These are phyloP conservation scores for Venturiaceae sp. DNA, from an alignment of 2,329 filamentous ascomycete genomes.

Conservation along the genomic window DNA sequence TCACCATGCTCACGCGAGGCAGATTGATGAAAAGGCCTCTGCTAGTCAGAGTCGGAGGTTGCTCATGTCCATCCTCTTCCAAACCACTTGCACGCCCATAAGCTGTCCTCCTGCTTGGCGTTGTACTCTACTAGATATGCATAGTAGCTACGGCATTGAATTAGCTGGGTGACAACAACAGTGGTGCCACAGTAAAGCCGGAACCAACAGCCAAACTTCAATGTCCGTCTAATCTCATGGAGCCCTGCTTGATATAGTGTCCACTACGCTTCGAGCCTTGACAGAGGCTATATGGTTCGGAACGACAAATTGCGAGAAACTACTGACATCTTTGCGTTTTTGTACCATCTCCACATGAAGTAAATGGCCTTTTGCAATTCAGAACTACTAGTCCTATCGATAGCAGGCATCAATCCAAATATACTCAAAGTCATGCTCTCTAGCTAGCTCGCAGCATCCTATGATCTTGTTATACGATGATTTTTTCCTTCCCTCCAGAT, in stretches of 20 bases:
- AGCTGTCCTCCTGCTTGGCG: not conserved
- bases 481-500: not conserved
- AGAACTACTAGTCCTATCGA: conserved; percentile 5
- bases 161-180: too few species aligned
- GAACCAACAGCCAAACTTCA: too few species aligned
- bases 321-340: not conserved
- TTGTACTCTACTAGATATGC: not conserved
- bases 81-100: conserved; percentile 4
- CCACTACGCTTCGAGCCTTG: too few species aligned
- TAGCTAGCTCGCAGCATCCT: conserved; percentile 7
- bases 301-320: too few species aligned
- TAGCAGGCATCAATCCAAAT: conserved; percentile 10
- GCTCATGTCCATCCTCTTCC: conserved; percentile 4
- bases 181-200: too few species aligned
- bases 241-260: too few species aligned
- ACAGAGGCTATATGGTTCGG: too few species aligned
- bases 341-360: conserved; percentile 10
- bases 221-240: too few species aligned
- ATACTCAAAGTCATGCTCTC: conserved; percentile 1
- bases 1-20: not conserved
- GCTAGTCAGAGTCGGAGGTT: not conserved
- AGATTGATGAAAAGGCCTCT: not conserved
- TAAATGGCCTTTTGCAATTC: conserved; percentile 9
- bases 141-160: not conserved
- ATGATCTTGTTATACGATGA: not conserved